Evolutionary conservation across 257 asterid genomes (phyloP).

Genomic region (Cordia subcordata): DNA sequence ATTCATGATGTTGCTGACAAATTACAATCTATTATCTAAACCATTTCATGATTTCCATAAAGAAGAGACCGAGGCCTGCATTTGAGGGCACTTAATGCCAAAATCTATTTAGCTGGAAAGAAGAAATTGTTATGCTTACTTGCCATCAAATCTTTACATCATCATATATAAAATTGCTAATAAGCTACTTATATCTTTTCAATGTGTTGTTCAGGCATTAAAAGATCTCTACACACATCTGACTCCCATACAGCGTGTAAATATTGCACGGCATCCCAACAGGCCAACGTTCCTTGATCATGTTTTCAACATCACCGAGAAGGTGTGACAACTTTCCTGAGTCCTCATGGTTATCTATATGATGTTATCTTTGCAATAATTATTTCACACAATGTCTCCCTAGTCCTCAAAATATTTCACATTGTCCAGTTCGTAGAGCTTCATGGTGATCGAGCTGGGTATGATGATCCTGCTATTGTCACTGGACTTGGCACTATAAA

Average conservation of each 20-base stretch:
- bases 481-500: constrained; percentile 84
- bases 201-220: constrained; percentile 59
- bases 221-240: constrained; percentile 71
- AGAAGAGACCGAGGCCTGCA: too few relatives aligned
- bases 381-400: neutral
- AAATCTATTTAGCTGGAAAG: too few relatives aligned
- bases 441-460: constrained; percentile 92
- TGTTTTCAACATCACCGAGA: constrained; percentile 74
- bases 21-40: too few relatives aligned
- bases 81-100: too few relatives aligned
- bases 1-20: too few relatives aligned
- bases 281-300: constrained; percentile 94
- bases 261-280: constrained; percentile 81
- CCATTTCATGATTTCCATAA: too few relatives aligned
- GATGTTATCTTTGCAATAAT: neutral
- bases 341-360: neutral
- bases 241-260: constrained; percentile 77
- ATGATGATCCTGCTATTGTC: constrained; percentile 89
- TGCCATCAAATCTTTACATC: neutral
- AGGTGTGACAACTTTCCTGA: constrained; percentile 35
- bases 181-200: too few relatives aligned
- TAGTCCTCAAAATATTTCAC: neutral
- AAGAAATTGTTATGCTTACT: too few relatives aligned
- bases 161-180: neutral
- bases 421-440: constrained; percentile 77